Percentiles rank a stretch among this genome's conserved stretches.
phyloP scores from a whole-genome alignment of 2,329 filamentous ascomycete genomes.

The Teratosphaeria zuluensis region DNA sequence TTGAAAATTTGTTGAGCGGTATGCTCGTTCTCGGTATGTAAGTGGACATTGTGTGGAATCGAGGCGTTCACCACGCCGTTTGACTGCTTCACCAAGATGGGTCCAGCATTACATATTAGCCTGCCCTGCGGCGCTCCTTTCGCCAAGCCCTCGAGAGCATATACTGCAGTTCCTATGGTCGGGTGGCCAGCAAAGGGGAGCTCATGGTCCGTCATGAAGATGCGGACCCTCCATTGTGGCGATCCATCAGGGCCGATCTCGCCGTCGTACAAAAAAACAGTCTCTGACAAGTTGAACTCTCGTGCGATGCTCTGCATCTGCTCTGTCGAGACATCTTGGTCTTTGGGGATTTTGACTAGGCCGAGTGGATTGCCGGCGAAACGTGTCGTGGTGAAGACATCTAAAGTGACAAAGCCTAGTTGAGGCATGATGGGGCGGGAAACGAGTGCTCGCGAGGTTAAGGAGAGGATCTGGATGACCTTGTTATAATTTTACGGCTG shows the following conservation, averaged over 20 bases:
- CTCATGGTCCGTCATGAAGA: conserved; percentile 43
- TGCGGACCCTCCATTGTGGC: conserved; percentile 39
- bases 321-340: conserved; percentile 31
- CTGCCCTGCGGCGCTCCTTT: conserved; percentile 20
- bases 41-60: conserved; percentile 58
- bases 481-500: no score
- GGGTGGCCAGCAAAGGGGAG: conserved; percentile 50
- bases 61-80: conserved; percentile 44
- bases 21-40: conserved; percentile 39
- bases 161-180: conserved; percentile 46
- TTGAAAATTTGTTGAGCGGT: conserved; percentile 23
- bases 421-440: conserved; percentile 1
- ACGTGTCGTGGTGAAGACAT: conserved; percentile 41
- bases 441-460: no score
- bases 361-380: conserved; percentile 47
- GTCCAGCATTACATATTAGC: conserved; percentile 37
- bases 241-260: conserved; percentile 10
- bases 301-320: conserved; percentile 45
- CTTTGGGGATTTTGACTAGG: conserved; percentile 39
- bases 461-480: no score
- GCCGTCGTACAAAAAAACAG: conserved; percentile 42
- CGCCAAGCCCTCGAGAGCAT: conserved; percentile 30
- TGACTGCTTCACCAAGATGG: conserved; percentile 32
- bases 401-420: conserved; percentile 26
- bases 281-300: conserved; percentile 52